Evolutionary conservation across 495 filamentous ascomycete species (phyloP), one percentile per base, ranked within the genome.

Genomic region (Xylaria bambusicola): DNA sequence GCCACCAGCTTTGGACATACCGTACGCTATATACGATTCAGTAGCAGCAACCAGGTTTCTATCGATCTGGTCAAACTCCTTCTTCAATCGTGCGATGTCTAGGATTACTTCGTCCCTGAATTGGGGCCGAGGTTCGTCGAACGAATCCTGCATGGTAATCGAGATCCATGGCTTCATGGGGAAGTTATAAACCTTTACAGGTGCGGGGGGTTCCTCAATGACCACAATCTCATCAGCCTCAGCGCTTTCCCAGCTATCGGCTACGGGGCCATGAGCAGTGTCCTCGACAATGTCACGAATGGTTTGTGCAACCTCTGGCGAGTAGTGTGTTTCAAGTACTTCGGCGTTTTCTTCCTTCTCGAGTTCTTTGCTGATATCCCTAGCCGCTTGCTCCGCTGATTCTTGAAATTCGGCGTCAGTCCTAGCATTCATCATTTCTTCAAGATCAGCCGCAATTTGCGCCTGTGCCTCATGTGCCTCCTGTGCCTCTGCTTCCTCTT

Each of bases 21-120:
- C 91, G 69, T 97, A 98, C 8, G 89, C 88, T 65, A 99, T 99
- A 73, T 91, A 96, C 13, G 87, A 86, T 62, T 88, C 88, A n/a
- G 90, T 91, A 29, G 93, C 93, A 2, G 92, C 86, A 29, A 91
- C 92, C 44, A 99, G 79, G 48, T 91, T 94, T 52, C 95, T 89
- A 69, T 99, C 95, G 48, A 95, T 84, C 72, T 98, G 95, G 72
- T 99, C 95, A 64, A 98, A 98, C 6, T 94, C 90, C 74, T 98
- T 97, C 79, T 96, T 96, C 53, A 97, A 81, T 40, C 91, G 86
- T 38, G 93, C 93, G 72, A 99, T 92, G 62, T 93, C 88, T 72
- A 94, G 87, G 50, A 95, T 82, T 6, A 83, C 77, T 64, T 92
- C 88, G 50, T 88, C 84, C 18, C 83, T 84, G 68, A 88, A 84